A percentile compares a stretch with the other conserved stretches of the same genome.
Evolutionary conservation across 2,329 filamentous ascomycete genomes (phyloP).

Genomic region (Furcasterigmium sp.): DNA sequence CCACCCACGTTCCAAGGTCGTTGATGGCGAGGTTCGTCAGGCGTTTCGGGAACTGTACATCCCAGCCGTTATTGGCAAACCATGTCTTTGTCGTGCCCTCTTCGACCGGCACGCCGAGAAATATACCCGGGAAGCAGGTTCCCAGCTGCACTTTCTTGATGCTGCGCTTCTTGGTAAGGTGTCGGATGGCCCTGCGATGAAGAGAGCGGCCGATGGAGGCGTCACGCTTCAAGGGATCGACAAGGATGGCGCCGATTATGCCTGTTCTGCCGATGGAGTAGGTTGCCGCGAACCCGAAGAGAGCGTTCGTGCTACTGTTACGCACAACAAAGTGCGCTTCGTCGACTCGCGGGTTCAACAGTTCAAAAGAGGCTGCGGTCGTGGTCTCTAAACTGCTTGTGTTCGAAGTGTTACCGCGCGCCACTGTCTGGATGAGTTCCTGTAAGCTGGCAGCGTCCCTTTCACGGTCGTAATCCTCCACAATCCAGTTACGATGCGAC

Average conservation of each 20-base stretch:
- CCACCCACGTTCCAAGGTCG: constrained; percentile 66
- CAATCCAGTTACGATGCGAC: constrained; percentile 91
- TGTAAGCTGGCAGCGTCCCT: constrained; percentile 71
- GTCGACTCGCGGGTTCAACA: constrained; percentile 64
- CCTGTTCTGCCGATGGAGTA: constrained; percentile 72
- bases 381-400: constrained; percentile 66
- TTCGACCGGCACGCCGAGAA: constrained; percentile 70
- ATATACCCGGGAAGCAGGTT: constrained; percentile 75
- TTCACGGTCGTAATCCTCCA: constrained; percentile 79
- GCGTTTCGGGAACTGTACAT: constrained; percentile 55
- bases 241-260: constrained; percentile 80
- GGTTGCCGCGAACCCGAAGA: constrained; percentile 90
- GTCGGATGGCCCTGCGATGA: constrained; percentile 77
- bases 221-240: constrained; percentile 80
- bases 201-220: constrained; percentile 87
- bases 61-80: constrained; percentile 91
- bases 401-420: constrained; percentile 60
- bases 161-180: constrained; percentile 62
- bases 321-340: constrained; percentile 88
- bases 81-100: constrained; percentile 59
- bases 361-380: constrained; percentile 69
- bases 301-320: constrained; percentile 83
- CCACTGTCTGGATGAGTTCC: constrained; percentile 65
- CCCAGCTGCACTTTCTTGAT: constrained; percentile 80
- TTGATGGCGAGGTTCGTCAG: constrained; percentile 66